Conservation (phyloP, 139 green algal genomes). For the Desmodesmus armatus region DNA sequence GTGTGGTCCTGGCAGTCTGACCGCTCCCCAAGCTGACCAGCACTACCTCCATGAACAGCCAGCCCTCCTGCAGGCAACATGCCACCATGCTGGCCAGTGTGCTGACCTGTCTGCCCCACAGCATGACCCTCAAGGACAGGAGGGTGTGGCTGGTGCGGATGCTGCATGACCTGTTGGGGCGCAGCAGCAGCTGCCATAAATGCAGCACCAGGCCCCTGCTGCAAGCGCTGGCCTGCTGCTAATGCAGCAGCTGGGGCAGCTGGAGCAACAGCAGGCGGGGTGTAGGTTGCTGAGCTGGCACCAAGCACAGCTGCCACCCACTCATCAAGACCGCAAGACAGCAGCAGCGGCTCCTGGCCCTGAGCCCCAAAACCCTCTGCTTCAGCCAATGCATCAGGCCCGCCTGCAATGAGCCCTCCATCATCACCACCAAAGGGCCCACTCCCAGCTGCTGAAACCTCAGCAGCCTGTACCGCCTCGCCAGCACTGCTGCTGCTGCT, state of each 20-base stretch:
- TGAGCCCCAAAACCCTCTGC: not conserved
- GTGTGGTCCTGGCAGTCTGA: not conserved
- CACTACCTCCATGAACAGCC: too few species aligned
- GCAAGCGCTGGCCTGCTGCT: not conserved
- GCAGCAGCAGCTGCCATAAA: not conserved
- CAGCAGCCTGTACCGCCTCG: not conserved
- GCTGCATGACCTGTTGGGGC: not conserved
- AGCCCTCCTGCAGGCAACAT: not conserved
- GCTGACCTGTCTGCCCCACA: not conserved
- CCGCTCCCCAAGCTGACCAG: not conserved
- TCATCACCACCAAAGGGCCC: not conserved
- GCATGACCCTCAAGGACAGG: not conserved
- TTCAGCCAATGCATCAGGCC: not conserved
- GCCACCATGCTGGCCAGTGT: not conserved
- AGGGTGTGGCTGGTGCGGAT: not conserved
- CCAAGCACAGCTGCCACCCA: constrained; percentile 3
- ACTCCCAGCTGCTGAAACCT: not conserved
- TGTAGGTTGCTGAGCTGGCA: not conserved
- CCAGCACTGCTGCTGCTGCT: not conserved
- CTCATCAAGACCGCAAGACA: constrained; percentile 29
- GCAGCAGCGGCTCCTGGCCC: not conserved
- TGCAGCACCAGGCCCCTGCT: too few species aligned
- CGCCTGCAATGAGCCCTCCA: not conserved
- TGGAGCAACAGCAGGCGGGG: not conserved
- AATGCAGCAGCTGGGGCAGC: not conserved